These are phyloP conservation scores for Penicillium glabrum DNA, from an alignment of 2,329 filamentous ascomycete genomes.

Conservation along the genomic window DNA sequence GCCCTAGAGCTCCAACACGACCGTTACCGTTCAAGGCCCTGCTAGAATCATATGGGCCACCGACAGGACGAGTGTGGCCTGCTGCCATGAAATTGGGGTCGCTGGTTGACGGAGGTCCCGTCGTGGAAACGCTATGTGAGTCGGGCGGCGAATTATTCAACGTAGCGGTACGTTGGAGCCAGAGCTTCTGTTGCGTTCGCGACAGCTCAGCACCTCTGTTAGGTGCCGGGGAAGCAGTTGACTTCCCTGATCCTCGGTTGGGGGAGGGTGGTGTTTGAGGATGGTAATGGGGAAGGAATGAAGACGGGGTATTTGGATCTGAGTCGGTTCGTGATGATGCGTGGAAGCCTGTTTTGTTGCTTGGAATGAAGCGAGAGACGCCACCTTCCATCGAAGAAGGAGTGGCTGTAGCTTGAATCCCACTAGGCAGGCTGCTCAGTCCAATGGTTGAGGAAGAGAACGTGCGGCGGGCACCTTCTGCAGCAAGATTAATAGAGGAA, in stretches of 20 bases:
- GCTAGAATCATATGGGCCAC: conserved; percentile 29
- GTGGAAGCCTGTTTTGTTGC: conserved; percentile 30
- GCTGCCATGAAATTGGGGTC: conserved; percentile 36
- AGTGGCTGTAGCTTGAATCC: conserved; percentile 35
- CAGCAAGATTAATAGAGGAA: conserved; percentile 38
- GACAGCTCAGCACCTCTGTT: conserved; percentile 42
- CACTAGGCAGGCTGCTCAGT: conserved; percentile 25
- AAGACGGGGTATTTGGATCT: conserved; percentile 47
- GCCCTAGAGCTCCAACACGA: conserved; percentile 26
- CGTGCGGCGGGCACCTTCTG: conserved; percentile 32
- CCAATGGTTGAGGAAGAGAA: conserved; percentile 30
- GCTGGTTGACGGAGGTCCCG: conserved; percentile 34
- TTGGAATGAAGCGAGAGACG: conserved; percentile 46
- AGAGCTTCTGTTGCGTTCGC: conserved; percentile 50
- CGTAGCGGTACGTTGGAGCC: conserved; percentile 47
- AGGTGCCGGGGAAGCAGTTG: conserved; percentile 33
- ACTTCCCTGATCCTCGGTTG: conserved; percentile 27
- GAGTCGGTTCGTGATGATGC: conserved; percentile 42
- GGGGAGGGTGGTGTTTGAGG: conserved; percentile 47
- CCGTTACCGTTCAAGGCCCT: conserved; percentile 30
- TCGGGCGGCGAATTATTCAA: conserved; percentile 47
- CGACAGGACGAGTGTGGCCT: conserved; percentile 30
- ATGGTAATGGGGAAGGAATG: conserved; percentile 49
- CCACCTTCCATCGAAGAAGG: conserved; percentile 51
- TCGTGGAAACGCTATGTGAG: conserved; percentile 32